A percentile compares a stretch with the other conserved stretches of the same genome.
These are phyloP conservation scores for Ilyonectria sp. DNA, from an alignment of 2,329 filamentous ascomycete species.

Conservation along the genomic window DNA sequence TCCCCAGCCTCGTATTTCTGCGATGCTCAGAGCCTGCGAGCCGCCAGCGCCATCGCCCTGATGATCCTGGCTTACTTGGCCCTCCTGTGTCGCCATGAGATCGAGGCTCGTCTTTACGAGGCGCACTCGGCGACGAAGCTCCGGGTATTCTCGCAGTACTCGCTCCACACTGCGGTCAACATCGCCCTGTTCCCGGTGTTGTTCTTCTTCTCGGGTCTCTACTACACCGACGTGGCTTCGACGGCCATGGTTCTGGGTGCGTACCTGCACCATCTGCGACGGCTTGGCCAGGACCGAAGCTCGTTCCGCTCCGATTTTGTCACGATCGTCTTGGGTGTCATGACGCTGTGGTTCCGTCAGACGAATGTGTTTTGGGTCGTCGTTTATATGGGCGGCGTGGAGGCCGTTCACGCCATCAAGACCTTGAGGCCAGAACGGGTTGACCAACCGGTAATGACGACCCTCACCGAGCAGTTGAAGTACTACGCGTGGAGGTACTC, in stretches of 20 bases:
- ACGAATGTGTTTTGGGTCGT: slow-evolving; percentile 98
- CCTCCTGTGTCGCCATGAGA: slow-evolving; percentile 66
- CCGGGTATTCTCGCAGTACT: slow-evolving; percentile 55
- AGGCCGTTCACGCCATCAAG: slow-evolving; percentile 68
- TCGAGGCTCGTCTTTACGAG: slow-evolving; percentile 61
- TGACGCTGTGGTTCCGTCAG: slow-evolving; percentile 85
- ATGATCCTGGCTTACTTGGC: slow-evolving; percentile 61
- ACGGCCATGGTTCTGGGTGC: slow-evolving; percentile 81
- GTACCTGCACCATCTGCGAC: slow-evolving; percentile 71
- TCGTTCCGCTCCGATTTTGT: slow-evolving; percentile 58
- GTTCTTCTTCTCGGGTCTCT: slow-evolving; percentile 96
- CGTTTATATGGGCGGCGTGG: slow-evolving; percentile 78
- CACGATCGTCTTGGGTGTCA: slow-evolving; percentile 71
- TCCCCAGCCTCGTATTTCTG: slow-evolving; percentile 44
- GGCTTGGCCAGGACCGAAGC: slow-evolving; percentile 54
- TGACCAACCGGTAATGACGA: slow-evolving; percentile 50
- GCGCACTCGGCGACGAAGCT: slow-evolving; percentile 37
- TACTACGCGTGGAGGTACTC: slow-evolving; percentile 62
- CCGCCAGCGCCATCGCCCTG: slow-evolving; percentile 62
- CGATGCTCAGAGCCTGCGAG: slow-evolving; percentile 58
- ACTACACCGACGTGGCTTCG: slow-evolving; percentile 94
- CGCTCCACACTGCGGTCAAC: slow-evolving; percentile 79
- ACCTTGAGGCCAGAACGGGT: slow-evolving; percentile 54
- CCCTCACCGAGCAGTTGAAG: slow-evolving; percentile 53
- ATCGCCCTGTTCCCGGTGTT: slow-evolving; percentile 88